These are phyloP conservation scores for Pyrus bretschneideri DNA, from an alignment of 306 rosid genomes.

Conservation along the genomic window DNA sequence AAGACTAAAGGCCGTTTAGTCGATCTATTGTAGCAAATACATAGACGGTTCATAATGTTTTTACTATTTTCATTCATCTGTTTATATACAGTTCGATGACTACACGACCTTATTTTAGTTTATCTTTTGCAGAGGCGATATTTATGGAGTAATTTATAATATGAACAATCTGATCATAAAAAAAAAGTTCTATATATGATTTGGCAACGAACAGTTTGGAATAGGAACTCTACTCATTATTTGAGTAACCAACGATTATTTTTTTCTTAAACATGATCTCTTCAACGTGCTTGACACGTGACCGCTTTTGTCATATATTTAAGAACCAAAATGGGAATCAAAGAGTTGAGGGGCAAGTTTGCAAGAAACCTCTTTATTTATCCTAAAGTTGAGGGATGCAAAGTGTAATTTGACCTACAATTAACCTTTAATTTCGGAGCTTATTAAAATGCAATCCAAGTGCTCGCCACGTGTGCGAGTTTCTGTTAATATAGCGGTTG, in stretches of 20 bases:
- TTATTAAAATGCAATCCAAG: constrained; percentile 3
- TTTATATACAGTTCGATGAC: too few species aligned
- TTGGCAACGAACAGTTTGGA: too few species aligned
- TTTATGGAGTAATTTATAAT: too few species aligned
- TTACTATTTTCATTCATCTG: too few species aligned
- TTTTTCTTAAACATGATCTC: not conserved
- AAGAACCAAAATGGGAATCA: not conserved
- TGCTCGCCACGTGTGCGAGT: constrained; percentile 22
- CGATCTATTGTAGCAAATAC: too few species aligned
- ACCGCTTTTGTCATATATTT: not conserved
- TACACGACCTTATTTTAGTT: too few species aligned
- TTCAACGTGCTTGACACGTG: not conserved
- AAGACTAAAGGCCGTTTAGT: too few species aligned
- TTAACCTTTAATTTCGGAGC: not conserved
- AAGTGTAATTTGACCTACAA: not conserved
- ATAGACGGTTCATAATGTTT: too few species aligned
- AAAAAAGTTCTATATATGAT: too few species aligned
- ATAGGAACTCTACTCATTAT: rapidly evolving
- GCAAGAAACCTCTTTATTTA: not conserved
- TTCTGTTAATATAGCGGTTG: constrained; percentile 43
- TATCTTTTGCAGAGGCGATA: too few species aligned
- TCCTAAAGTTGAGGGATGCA: not conserved
- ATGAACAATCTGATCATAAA: too few species aligned
- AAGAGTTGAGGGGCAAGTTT: not conserved
- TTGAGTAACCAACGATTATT: too few species aligned